Conservation (phyloP, 2,329 filamentous ascomycete species). For the Bisporella sp. region DNA sequence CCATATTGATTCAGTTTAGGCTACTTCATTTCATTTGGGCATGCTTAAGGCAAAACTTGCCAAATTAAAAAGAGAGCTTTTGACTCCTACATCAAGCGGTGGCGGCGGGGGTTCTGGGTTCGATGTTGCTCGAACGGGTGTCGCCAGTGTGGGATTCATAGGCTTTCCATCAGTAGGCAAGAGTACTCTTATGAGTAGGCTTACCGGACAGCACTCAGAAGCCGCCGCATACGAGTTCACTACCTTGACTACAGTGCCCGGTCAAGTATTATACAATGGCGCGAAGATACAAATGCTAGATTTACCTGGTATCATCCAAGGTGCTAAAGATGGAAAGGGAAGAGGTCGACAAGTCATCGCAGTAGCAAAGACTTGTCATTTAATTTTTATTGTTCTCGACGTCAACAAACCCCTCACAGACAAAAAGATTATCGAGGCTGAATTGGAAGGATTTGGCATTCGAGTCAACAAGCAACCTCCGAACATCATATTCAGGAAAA, state of each 20-base stretch:
- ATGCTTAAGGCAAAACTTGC: slow-evolving; percentile 97
- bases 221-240: slow-evolving; percentile 98
- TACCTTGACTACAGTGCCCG: slow-evolving; percentile 92
- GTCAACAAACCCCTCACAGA: slow-evolving; percentile 98
- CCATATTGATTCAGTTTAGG: too few species aligned
- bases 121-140: slow-evolving; percentile 95
- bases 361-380: slow-evolving; percentile 95
- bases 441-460: slow-evolving; percentile 95
- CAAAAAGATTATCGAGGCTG: slow-evolving; percentile 90
- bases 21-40: slow-evolving; percentile 86
- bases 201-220: slow-evolving; percentile 97
- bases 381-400: slow-evolving; percentile 97
- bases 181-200: slow-evolving; percentile 89
- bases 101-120: slow-evolving; percentile 85
- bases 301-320: slow-evolving; percentile 96
- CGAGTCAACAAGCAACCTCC: slow-evolving; percentile 95
- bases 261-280: slow-evolving; percentile 93
- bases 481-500: slow-evolving; percentile 99
- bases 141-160: slow-evolving; percentile 95
- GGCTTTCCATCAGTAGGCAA: slow-evolving; percentile 98
- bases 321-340: slow-evolving; percentile 96
- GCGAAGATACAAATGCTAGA: slow-evolving; percentile 98
- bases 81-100: slow-evolving; percentile 78
- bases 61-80: slow-evolving; percentile 91
- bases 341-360: slow-evolving; percentile 97